Evolutionary conservation across 2,329 filamentous ascomycete genomes (phyloP).

Genomic region (Fusarium floridanum): DNA sequence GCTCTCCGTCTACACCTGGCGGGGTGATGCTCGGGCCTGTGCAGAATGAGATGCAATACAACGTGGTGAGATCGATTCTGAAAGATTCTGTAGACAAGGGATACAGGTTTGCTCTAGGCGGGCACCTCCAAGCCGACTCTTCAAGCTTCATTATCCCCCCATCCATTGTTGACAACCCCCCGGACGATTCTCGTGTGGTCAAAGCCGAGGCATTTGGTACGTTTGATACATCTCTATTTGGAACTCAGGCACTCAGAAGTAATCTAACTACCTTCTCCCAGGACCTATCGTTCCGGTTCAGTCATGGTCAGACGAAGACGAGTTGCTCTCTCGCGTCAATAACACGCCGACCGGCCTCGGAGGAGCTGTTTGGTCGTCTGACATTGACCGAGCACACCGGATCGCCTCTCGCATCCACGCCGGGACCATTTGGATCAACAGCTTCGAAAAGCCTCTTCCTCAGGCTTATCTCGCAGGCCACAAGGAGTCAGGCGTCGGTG

Average conservation of each 20-base stretch:
- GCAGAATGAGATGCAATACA: not conserved
- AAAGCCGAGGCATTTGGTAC: slow-evolving; percentile 22
- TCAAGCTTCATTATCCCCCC: not conserved
- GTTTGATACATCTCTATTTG: not conserved
- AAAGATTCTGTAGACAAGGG: not conserved
- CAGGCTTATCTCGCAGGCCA: slow-evolving; percentile 55
- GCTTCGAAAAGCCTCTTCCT: slow-evolving; percentile 55
- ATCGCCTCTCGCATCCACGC: not conserved
- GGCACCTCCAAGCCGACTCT: not conserved
- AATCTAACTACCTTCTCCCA: not conserved
- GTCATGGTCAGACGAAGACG: not conserved
- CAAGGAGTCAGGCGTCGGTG: slow-evolving; percentile 58
- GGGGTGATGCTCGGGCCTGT: not conserved
- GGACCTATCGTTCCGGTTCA: not conserved
- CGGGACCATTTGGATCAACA: slow-evolving; percentile 61
- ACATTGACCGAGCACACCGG: not conserved
- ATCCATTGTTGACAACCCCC: slow-evolving; percentile 14
- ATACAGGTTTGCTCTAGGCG: not conserved
- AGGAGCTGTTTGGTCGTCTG: not conserved
- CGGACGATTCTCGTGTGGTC: slow-evolving; percentile 14
- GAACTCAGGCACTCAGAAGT: not conserved
- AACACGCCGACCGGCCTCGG: not conserved
- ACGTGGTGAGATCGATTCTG: not conserved
- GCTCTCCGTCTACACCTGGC: not conserved
- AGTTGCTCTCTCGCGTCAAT: not conserved